Evolutionary conservation across 2,329 filamentous ascomycete species (phyloP), one percentile per base, ranked within the genome.

Genomic region (Colletotrichum melonis): DNA sequence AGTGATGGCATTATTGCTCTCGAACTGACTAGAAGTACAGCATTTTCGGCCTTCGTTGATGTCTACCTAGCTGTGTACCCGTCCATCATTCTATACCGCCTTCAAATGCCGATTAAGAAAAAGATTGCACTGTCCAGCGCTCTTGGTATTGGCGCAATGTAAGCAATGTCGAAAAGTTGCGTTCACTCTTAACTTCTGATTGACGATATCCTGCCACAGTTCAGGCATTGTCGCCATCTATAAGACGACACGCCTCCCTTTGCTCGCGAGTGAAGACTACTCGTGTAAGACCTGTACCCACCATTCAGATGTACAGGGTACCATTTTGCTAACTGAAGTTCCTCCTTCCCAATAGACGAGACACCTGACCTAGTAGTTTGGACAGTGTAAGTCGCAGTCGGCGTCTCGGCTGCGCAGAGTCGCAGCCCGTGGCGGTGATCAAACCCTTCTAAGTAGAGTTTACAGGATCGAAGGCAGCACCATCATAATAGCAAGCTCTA

Each of bases 21-120:
- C 4, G 19, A n/a, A 49, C 8, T 49, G 42, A 49, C 16, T 9
- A 4, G 42, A n/a, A 7, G 8, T 49, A 32, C 56, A 83, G 82
- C 76, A 0, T 76, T 82, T n/a, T 84, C 82, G 16, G 82, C 79
- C 1, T 76, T 81, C 16, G 79, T 82, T 11, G 84, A 86, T 69
- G 76, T 86, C 1, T 86, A 86, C 63, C 79, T 86, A 8, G 84
- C 85, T 16, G 73, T 85, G 1, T 86, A 86, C 32, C 84, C 84
- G 0, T 79, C 81, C 2, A 58, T 82, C 2, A 79, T 85, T 0
- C 77, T 86, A 0, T 82, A 74, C 54, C 76, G 76, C 4, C 77
- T 86, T 9, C 81, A 84, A 46, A 79, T 86, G 76, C 78, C 80
- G 12, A 71, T 79, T 6, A 80, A 78, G 65, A 86, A 85, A 77